Base-by-base conservation (phyloP, 2,329 filamentous ascomycete genomes). In the Pseudocercospora macadamiae region DNA sequence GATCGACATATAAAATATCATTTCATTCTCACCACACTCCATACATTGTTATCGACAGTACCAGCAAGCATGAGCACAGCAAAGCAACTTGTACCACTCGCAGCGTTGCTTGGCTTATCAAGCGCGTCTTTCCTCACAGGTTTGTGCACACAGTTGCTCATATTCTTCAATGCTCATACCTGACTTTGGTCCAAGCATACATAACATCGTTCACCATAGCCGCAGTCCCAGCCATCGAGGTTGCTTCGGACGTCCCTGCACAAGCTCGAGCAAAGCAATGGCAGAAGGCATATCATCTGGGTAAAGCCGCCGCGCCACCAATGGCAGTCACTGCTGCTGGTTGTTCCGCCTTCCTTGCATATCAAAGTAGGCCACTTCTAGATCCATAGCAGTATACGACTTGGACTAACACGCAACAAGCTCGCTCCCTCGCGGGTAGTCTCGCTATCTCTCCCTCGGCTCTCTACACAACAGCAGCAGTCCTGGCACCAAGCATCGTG, bases 191-290 rank as follows among this genome's bases (percentile, higher is more conserved):
- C 10, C 4, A 18, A 64, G 64, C 58, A 26, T 64, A 62, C 55
- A 67, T 67, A 44, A 57, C 57, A 14, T 61, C 59, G 23, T 55
- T 66, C 49, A 67, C 62, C 34, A 34, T 57, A 54, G 48, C 62
- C n/a, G 44, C 54, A 23, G 57, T 70, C 14, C 65, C 68, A 4
- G 54, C 65, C 4, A 37, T 65, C 12, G 45, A 59, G n/a, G 52
- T 64, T 7, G 61, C 66, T 12, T 61, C 68, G 3, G 45, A 55
- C 14, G 39, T 67, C 1, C 32, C 52, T 8, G 63, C 62, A 28
- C 53, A 61, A 54, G 45, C 66, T 2, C 32, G 52, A 2, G 63
- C 62, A 21, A 59, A 66, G 59, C 68, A 71, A 64, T 71, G 68
- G 66, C 54, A 55, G 21, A 51, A 54, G 16, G 49, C 59, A 8